Percentiles rank a stretch among this genome's conserved stretches.
Evolutionary conservation across 176 grass and related monocot genomes (phyloP).

Genomic region (Oryza glumipatula): DNA sequence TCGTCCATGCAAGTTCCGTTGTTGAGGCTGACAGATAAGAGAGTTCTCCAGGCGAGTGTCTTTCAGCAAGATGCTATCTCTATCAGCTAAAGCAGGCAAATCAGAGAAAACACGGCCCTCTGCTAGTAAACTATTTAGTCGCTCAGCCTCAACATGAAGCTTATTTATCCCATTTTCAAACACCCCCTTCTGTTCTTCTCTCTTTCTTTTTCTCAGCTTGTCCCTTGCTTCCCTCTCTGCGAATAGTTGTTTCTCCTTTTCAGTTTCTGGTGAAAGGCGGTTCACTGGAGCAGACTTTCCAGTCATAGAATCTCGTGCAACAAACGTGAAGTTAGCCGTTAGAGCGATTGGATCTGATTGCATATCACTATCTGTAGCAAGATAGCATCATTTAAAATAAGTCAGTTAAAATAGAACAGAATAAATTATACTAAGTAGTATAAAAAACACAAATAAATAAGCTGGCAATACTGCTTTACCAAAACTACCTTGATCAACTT

Average conservation of each 20-base stretch:
- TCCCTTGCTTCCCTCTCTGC: slow-evolving; percentile 68
- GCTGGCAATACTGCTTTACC: background rate
- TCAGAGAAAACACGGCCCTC: slow-evolving; percentile 92
- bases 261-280: slow-evolving; percentile 81
- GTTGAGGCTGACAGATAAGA: slow-evolving; percentile 90
- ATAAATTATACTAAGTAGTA: background rate
- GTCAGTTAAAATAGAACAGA: slow-evolving; percentile 31
- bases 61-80: slow-evolving; percentile 79
- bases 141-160: slow-evolving; percentile 57
- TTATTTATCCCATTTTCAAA: slow-evolving; percentile 52
- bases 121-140: slow-evolving; percentile 57
- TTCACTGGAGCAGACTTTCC: slow-evolving; percentile 92
- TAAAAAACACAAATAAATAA: slow-evolving; percentile 7
- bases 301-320: slow-evolving; percentile 80
- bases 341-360: slow-evolving; percentile 59
- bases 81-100: slow-evolving; percentile 85
- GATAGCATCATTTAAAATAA: slow-evolving; percentile 14
- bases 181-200: slow-evolving; percentile 69
- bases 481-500: slow-evolving; percentile 61
- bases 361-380: slow-evolving; percentile 53
- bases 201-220: slow-evolving; percentile 81
- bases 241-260: slow-evolving; percentile 67
- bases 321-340: slow-evolving; percentile 91
- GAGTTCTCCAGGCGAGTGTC: slow-evolving; percentile 81
- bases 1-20: slow-evolving; percentile 81